These are phyloP conservation scores for Inga oerstediana DNA, from an alignment of 306 rosid species.

Conservation along the genomic window DNA sequence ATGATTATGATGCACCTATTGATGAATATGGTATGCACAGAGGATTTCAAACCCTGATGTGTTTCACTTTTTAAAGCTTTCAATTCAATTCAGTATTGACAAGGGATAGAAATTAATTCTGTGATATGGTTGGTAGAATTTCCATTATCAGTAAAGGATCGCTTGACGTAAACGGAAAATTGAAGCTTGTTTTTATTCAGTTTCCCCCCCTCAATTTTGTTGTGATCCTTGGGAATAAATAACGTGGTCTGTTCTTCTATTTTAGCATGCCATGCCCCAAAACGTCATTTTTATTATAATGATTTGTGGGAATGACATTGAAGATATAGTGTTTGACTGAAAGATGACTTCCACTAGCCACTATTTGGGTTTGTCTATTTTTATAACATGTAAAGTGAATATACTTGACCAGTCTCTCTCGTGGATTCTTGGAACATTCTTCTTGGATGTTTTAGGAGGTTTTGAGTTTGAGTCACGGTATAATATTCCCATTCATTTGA, in stretches of 20 bases:
- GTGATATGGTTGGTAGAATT: background rate
- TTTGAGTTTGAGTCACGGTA: too few relatives aligned
- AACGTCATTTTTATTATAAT: background rate
- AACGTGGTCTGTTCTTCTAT: background rate
- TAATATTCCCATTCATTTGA: too few relatives aligned
- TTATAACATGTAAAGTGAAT: background rate
- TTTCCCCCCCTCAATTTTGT: background rate
- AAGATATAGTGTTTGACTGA: conserved; percentile 9
- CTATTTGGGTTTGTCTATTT: conserved; percentile 5
- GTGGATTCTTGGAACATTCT: too few relatives aligned
- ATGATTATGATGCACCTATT: conserved; percentile 96
- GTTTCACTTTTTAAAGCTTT: background rate
- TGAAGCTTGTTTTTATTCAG: background rate
- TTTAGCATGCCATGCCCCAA: background rate
- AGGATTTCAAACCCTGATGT: conserved; percentile 9
- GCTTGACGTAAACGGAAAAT: background rate
- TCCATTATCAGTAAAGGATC: background rate
- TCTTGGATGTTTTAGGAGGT: too few relatives aligned
- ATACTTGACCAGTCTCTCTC: background rate
- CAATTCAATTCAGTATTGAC: conserved; percentile 1
- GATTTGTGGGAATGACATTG: background rate
- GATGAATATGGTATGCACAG: conserved; percentile 86
- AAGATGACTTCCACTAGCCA: conserved; percentile 11
- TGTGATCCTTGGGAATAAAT: conserved; percentile 4
- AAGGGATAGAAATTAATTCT: conserved; percentile 6